Evolutionary conservation across 148 eudicot genomes (phyloP).

Genomic region (Selenicereus undatus): DNA sequence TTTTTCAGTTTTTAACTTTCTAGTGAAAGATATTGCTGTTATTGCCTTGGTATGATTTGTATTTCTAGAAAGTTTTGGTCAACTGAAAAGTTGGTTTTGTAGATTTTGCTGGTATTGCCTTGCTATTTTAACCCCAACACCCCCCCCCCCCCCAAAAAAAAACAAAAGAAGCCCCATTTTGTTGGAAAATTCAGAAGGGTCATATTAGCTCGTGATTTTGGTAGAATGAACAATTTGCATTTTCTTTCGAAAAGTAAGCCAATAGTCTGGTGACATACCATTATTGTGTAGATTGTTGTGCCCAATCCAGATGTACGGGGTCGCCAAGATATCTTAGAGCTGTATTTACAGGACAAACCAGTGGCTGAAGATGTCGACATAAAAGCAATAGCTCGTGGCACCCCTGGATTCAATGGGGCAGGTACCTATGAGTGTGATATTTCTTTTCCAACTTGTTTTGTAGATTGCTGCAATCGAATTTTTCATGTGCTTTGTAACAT

Average conservation of each 20-base stretch:
- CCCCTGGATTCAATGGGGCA: constrained; percentile 99
- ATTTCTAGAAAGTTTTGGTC: not conserved
- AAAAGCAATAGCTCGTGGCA: constrained; percentile 92
- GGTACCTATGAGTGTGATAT: constrained; percentile 32
- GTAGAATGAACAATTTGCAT: not conserved
- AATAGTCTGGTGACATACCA: not conserved
- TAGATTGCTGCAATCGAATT: not conserved
- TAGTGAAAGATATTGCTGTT: not conserved
- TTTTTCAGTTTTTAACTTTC: too few relatives aligned
- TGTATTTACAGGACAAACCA: constrained; percentile 89
- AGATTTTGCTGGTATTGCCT: too few relatives aligned
- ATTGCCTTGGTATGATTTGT: not conserved
- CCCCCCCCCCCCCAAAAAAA: too few relatives aligned
- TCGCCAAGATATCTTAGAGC: constrained; percentile 88
- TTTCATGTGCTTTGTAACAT: not conserved
- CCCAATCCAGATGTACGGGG: constrained; percentile 95
- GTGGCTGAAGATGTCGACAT: constrained; percentile 74
- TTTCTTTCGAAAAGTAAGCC: not conserved
- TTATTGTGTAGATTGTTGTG: constrained; percentile 65
- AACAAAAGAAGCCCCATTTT: too few relatives aligned
- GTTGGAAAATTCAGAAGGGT: not conserved
- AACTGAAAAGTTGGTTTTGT: not conserved
- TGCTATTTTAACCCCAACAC: too few relatives aligned
- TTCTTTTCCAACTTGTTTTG: not conserved
- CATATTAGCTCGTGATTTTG: not conserved